Evolutionary conservation across 2,329 filamentous ascomycete species (phyloP).

Genomic region (Endocalyx cinctus): DNA sequence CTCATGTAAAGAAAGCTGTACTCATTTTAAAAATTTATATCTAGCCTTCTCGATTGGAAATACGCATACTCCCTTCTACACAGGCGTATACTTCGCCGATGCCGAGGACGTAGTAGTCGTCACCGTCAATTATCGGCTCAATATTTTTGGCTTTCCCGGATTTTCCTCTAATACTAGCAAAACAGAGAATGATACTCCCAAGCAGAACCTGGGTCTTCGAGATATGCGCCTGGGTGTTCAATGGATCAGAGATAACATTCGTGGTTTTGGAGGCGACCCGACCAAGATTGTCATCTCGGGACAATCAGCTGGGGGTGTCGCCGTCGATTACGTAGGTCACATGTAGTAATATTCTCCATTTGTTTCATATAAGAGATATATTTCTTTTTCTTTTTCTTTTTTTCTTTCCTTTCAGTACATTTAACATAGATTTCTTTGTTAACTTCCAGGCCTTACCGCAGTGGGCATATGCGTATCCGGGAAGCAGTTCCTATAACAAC

Average conservation of each 20-base stretch:
- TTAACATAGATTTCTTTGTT: too few relatives aligned
- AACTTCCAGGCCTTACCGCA: too few relatives aligned
- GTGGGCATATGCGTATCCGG: not conserved
- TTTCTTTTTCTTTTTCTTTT: too few relatives aligned
- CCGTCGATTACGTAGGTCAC: not conserved
- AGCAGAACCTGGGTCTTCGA: not conserved
- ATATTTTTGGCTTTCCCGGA: not conserved
- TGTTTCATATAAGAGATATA: too few relatives aligned
- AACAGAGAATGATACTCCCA: too few relatives aligned
- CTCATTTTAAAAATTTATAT: too few relatives aligned
- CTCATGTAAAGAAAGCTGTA: too few relatives aligned
- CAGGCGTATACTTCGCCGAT: not conserved
- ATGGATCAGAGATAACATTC: not conserved
- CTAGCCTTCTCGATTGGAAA: not conserved
- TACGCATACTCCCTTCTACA: not conserved
- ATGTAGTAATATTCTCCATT: too few relatives aligned
- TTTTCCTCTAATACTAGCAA: not conserved
- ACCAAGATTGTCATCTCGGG: not conserved
- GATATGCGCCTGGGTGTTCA: not conserved
- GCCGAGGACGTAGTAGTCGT: not conserved
- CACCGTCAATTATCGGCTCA: not conserved
- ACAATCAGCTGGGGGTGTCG: not conserved
- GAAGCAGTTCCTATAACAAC: too few relatives aligned
- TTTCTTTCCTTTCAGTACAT: too few relatives aligned
- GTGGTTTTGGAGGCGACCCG: not conserved